A percentile compares a stretch with the other conserved stretches of the same genome.
Evolutionary conservation across 1,284 basidiomycete genomes (phyloP).

Genomic region (Cronartium quercuum): DNA sequence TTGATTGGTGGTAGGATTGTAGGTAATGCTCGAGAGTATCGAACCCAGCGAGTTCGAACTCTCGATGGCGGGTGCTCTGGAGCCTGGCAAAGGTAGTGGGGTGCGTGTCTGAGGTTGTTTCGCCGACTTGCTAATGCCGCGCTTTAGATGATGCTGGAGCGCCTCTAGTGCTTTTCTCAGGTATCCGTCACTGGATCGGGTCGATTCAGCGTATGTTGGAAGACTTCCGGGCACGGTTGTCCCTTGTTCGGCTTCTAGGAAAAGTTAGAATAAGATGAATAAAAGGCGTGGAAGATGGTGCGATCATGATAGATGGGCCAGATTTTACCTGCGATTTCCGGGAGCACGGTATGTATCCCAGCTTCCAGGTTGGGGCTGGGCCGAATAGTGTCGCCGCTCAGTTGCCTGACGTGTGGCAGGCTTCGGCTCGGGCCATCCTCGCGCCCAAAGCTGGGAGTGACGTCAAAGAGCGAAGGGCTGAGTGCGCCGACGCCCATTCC

Average conservation of each 20-base stretch:
- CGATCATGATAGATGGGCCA: no score
- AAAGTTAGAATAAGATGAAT: no score
- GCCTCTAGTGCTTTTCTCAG: not conserved
- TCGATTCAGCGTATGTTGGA: not conserved
- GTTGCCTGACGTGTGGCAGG: no score
- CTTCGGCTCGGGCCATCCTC: no score
- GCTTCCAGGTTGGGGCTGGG: no score
- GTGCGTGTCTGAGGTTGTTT: not conserved
- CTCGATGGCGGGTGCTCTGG: not conserved
- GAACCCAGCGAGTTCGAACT: not conserved
- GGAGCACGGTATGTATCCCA: no score
- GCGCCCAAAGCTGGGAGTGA: not conserved
- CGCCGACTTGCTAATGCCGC: not conserved
- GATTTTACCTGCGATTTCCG: no score
- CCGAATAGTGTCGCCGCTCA: no score
- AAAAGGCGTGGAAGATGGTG: no score
- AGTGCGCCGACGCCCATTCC: not conserved
- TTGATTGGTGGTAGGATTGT: not conserved
- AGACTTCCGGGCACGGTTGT: not conserved
- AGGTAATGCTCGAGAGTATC: not conserved
- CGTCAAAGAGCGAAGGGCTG: not conserved
- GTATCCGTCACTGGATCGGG: not conserved
- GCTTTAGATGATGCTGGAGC: not conserved
- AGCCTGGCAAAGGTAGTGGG: not conserved
- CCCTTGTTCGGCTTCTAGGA: not conserved